Evolutionary conservation across 345 rosid genomes (phyloP), one percentile per base, ranked within the genome.

Genomic region (Adansonia digitata): DNA sequence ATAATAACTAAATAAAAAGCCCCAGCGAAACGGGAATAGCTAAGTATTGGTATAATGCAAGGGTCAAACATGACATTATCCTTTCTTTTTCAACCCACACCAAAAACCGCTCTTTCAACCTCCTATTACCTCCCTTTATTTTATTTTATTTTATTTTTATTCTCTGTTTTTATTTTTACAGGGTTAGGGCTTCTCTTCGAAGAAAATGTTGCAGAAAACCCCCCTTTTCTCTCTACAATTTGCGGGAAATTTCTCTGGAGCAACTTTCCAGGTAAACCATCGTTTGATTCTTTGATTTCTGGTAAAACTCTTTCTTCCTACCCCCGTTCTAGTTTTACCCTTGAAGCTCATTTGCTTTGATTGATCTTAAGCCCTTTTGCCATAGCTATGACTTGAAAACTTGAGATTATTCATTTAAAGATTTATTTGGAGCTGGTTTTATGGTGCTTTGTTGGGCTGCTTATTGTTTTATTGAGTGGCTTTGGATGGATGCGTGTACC

Each of bases 131-230:
- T 0, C 20, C 4, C 37, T 34, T 34, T 15, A 1, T 18, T 43
- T 74, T 77, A 31, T 59, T 20, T 31, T 31, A 31, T 31, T 1
- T 3, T 22, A 26, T 26, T 56, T 24, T 10, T 12, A 10, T n/a
- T n/a, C n/a, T n/a, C n/a, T n/a, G n/a, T n/a, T n/a, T n/a, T n/a
- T n/a, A n/a, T n/a, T 11, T 40, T 27, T 17, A 48, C 18, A 81
- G 88, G 87, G 89, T 87, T 83, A 83, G 91, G 89, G 89, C 84
- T 86, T 67, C 84, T 73, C 17, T 18, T 45, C n/a, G 7, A 48
- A n/a, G 13, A 71, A 69, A 53, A 78, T 81, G 81, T 71, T 77
- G 60, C 75, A 53, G 34, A 48, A 71, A 55, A 1, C 75, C 37
- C 66, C 66, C 73, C 3, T 72, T 22, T 63, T 39, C 52, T 74